Evolutionary conservation across 371 early-diverging fungal genomes (phyloP), one percentile per base, ranked within the genome.

Genomic region (Neoconidiobolus thromboides): DNA sequence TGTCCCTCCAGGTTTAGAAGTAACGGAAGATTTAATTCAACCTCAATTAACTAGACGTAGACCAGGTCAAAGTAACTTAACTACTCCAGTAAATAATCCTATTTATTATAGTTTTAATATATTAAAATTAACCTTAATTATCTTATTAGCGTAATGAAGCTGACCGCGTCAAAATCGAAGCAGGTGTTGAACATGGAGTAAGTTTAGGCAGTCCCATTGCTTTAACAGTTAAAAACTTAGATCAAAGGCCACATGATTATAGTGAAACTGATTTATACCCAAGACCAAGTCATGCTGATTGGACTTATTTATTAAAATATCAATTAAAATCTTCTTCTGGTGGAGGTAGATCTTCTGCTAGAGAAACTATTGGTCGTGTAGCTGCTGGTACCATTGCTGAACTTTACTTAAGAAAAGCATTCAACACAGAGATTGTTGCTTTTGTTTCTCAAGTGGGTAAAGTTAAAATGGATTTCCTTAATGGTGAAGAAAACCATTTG

Each of bases 301-400:
- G 80, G 74, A 96, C 97, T 4, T 96, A 96, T 63, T 67, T 96
- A 61, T 75, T 89, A 67, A 96, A 96, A 71, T 96, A 96, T 65
- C 89, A 91, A 48, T 70, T 96, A 60, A 96, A 96, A 75, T 93
- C 96, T 7, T 86, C 86, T 2, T 82, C 83, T 37, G 97, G 97
- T 56, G 97, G 97, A 46, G 97, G 97, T 48, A 75, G 97, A 52
- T 82, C 91, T 9, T 87, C 87, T 63, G 97, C 97, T 10, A 83
- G 97, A 52, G 97, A 96, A 69, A 94, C 97, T 4, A 92, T 96
- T 65, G 95, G 89, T 72, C 83, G 97, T 57, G 97, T 96, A 3
- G 95, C 97, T 7, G 93, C 92, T 4, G 90, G 93, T 51, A 92
- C 91, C 26, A 83, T 96, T 57, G 97, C 97, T 9, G 96, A 96